Conservation (phyloP, 2,329 filamentous ascomycete genomes). For the Colletotrichum aenigma region DNA sequence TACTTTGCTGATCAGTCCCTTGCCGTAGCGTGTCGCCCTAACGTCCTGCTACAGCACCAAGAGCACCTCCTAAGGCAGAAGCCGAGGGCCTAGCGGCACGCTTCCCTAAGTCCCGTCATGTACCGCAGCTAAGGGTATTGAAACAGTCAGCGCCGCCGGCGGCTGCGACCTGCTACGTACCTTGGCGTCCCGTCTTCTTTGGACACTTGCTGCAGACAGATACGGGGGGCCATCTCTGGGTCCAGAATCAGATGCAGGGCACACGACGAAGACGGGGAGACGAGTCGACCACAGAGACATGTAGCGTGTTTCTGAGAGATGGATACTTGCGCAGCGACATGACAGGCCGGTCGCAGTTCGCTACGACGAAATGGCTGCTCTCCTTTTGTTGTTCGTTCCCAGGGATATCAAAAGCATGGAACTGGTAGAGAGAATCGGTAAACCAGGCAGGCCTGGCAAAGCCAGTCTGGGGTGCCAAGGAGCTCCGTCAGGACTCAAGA, state of each 20-base stretch:
- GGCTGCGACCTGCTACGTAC: conserved; percentile 7
- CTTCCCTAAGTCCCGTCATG: not conserved
- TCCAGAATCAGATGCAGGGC: not conserved
- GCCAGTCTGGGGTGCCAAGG: not conserved
- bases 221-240: not conserved
- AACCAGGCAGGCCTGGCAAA: not conserved
- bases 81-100: not conserved
- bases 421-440: not conserved
- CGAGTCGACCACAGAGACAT: not conserved
- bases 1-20: conserved; percentile 12
- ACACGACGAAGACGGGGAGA: not conserved
- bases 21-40: not conserved
- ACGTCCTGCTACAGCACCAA: not conserved
- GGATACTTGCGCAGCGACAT: not conserved
- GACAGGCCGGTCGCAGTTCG: not conserved
- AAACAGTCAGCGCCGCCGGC: not conserved
- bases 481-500: not conserved
- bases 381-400: not conserved
- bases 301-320: not conserved
- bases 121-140: not conserved
- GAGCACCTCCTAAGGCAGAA: not conserved
- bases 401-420: not conserved
- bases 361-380: not conserved
- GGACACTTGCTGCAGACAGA: not conserved
- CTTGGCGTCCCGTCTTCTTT: not conserved